Conservation (phyloP, 1,284 basidiomycete species). For the Mrakiaceae sp. region DNA sequence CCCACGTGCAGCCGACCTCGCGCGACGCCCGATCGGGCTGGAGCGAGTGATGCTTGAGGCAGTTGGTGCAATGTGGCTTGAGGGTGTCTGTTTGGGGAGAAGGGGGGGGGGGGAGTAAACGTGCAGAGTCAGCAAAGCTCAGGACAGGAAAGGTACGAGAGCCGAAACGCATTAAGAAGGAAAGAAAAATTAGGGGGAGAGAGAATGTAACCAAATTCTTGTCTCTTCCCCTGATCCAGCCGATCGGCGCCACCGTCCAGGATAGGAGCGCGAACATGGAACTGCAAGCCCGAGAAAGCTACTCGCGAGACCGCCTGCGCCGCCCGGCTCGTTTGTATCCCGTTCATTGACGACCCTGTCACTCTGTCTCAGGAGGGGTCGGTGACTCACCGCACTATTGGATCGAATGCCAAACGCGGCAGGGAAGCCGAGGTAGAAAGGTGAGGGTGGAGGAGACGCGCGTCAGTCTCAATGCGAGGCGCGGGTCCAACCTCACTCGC, state of each 20-base stretch:
- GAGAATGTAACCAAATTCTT: too few relatives aligned
- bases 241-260: too few relatives aligned
- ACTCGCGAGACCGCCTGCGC: too few relatives aligned
- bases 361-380: not conserved
- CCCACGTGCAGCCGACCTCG: too few relatives aligned
- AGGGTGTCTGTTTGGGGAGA: slow-evolving; percentile 1
- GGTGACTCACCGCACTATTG: slow-evolving; percentile 1
- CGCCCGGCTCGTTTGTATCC: too few relatives aligned
- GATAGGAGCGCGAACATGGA: too few relatives aligned
- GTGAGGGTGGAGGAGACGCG: not conserved
- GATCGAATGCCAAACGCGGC: not conserved
- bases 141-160: not conserved
- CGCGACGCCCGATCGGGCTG: not conserved
- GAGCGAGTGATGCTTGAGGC: slow-evolving; percentile 7
- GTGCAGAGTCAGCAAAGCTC: not conserved
- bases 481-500: too few relatives aligned
- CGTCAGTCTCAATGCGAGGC: not conserved
- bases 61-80: slow-evolving; percentile 13
- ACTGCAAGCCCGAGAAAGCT: too few relatives aligned
- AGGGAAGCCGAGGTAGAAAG: not conserved
- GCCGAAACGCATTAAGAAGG: too few relatives aligned
- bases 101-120: not conserved
- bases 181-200: too few relatives aligned
- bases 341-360: too few relatives aligned
- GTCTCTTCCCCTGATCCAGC: too few relatives aligned